Base-by-base conservation (phyloP, 2,329 filamentous ascomycete species). In the Hortaea sp. region DNA sequence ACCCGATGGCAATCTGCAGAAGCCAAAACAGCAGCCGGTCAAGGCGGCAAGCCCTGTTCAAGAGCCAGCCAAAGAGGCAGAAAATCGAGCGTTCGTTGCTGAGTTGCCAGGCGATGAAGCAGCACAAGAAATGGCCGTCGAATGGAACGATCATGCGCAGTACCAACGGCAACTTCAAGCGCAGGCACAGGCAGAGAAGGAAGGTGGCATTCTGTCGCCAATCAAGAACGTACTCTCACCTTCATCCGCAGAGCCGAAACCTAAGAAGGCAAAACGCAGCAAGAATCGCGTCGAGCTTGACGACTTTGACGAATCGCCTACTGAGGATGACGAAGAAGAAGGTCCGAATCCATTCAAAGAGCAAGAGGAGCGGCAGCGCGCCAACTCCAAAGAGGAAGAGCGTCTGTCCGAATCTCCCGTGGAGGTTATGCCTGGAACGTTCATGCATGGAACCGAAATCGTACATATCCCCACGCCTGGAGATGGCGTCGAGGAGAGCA, bases 271-370 rank as follows among this genome's bases (percentile, higher is more conserved):
- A 39, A 78, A 73, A 47, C 74, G 75, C 53, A 75, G 80, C 1
- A 81, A 79, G 51, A 69, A 77, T 11, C 77, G 82, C 27, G 72
- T 82, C 51, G 80, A 82, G 45, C 70, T 88, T 9, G 84, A 88
- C 57, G 82, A 85, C 52, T 83, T 84, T 40, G 83, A 85, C 44
- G 32, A 35, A 9, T 76, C 76, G 5, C 72, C 69, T 20, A 62
- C 69, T 35, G 73, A 68, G 39, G 67, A 69, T 40, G 67, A 66
- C 29, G 73, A 68, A 39, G 67, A 69, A 41, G 67, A 66, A 29
- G 49, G 51, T 2, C 47, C 55, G 12, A 67, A 75, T 51, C 70
- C 71, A 2, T 68, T 70, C 42, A 58, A 68, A 41, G 59, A 66
- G 42, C 56, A 65, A 39, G 55, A 63, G 32, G 55, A 62, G 43